A percentile compares a stretch with the other conserved stretches of the same genome.
phyloP scores from a whole-genome alignment of 441 rosid genomes.

The Populus hybrid region DNA sequence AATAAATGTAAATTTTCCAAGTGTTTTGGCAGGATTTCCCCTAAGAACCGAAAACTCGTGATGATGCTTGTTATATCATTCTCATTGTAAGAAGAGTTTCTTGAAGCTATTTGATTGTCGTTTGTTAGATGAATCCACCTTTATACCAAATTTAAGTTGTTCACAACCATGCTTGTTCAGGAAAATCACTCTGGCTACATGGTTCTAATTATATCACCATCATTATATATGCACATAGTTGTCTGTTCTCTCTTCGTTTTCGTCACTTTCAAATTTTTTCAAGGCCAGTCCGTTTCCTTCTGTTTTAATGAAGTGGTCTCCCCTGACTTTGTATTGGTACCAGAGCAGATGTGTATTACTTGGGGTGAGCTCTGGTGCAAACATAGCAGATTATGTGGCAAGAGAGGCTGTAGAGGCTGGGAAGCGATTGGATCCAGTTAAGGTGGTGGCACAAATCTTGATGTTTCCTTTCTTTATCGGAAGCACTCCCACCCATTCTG shows the following conservation, averaged over 20 bases:
- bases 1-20: neutral
- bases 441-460: conserved; percentile 84
- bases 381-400: conserved; percentile 82
- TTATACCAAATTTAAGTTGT: neutral
- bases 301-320: neutral
- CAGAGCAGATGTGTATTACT: conserved; percentile 76
- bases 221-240: neutral
- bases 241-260: neutral
- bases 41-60: neutral
- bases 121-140: neutral
- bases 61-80: neutral
- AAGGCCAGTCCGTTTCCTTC: neutral
- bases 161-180: neutral
- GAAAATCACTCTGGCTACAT: neutral
- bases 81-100: neutral
- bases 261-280: neutral
- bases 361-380: conserved; percentile 91
- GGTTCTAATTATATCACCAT: neutral
- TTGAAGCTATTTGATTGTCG: neutral
- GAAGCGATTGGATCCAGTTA: conserved; percentile 65
- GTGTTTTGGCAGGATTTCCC: neutral
- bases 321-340: conserved; percentile 19
- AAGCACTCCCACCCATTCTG: conserved; percentile 65
- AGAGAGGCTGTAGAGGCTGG: conserved; percentile 73
- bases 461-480: conserved; percentile 92